Percentiles rank a stretch among this genome's conserved stretches.
phyloP scores from a whole-genome alignment of 306 rosid genomes.

The Quercus agrifolia region DNA sequence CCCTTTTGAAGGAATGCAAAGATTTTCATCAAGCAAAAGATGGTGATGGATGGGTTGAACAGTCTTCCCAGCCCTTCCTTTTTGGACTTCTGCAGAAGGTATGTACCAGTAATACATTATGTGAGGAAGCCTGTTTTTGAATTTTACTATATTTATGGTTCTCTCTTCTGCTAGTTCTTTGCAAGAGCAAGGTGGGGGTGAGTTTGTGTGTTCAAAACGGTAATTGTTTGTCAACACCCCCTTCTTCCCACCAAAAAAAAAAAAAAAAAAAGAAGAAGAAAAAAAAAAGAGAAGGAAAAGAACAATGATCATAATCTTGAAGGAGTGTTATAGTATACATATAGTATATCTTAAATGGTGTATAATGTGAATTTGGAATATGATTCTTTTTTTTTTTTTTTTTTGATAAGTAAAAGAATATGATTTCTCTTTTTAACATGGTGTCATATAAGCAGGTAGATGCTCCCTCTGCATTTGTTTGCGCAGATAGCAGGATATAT shows the following conservation, averaged over 20 bases:
- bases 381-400: neutral
- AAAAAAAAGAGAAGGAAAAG: too few species aligned
- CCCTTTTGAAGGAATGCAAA: slow-evolving; percentile 75
- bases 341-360: neutral
- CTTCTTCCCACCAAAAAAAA: neutral
- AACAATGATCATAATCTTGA: neutral
- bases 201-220: too few species aligned
- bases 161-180: too few species aligned
- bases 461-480: slow-evolving; percentile 71
- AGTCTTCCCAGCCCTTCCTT: slow-evolving; percentile 83
- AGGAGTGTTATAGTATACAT: neutral
- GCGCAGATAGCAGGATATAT: slow-evolving; percentile 89
- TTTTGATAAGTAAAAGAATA: neutral
- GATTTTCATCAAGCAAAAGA: slow-evolving; percentile 97
- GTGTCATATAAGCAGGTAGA: slow-evolving; percentile 56
- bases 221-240: neutral
- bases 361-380: neutral
- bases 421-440: slow-evolving; percentile 14
- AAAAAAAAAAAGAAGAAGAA: too few species aligned
- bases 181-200: too few species aligned
- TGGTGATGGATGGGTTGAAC: slow-evolving; percentile 99
- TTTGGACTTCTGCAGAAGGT: slow-evolving; percentile 97
- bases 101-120: slow-evolving; percentile 11
- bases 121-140: slow-evolving; percentile 1
- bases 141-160: neutral